These are phyloP conservation scores for Salinomyces thailandicus DNA, from an alignment of 2,329 filamentous ascomycete species.

Conservation along the genomic window DNA sequence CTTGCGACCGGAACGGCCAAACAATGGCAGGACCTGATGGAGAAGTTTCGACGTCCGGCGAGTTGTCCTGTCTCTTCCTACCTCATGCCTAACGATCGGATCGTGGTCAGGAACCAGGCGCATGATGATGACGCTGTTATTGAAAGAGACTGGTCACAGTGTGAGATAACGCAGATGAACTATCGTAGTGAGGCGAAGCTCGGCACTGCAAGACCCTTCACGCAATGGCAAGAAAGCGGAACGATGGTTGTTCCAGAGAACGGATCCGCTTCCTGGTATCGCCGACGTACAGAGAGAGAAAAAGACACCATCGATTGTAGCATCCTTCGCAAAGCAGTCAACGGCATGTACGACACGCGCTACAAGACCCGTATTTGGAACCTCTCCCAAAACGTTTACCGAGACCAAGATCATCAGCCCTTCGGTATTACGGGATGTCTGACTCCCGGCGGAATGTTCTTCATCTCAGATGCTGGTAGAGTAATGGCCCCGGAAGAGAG, in stretches of 20 bases:
- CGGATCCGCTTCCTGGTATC: slow-evolving; percentile 42
- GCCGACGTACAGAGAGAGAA: slow-evolving; percentile 47
- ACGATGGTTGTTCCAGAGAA: slow-evolving; percentile 45
- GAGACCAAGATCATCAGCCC: slow-evolving; percentile 37
- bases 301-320: slow-evolving; percentile 55
- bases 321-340: slow-evolving; percentile 38
- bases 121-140: slow-evolving; percentile 9
- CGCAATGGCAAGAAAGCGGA: slow-evolving; percentile 48
- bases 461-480: slow-evolving; percentile 49
- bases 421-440: slow-evolving; percentile 57
- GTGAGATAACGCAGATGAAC: slow-evolving; percentile 49
- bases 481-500: slow-evolving; percentile 53
- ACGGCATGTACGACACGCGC: slow-evolving; percentile 44
- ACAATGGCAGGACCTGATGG: slow-evolving; percentile 39
- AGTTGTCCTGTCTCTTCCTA: slow-evolving; percentile 54
- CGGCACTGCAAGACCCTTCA: slow-evolving; percentile 48
- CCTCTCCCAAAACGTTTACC: slow-evolving; percentile 62
- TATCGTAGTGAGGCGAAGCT: slow-evolving; percentile 43
- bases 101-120: slow-evolving; percentile 4
- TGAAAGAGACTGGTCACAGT: slow-evolving; percentile 44
- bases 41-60: slow-evolving; percentile 43
- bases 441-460: slow-evolving; percentile 55
- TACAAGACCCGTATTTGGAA: slow-evolving; percentile 51
- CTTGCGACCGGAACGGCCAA: background rate
- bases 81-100: slow-evolving; percentile 46